These are phyloP conservation scores for Metschnikowia baotianmanensis DNA, from an alignment of 805 yeast species.

Conservation along the genomic window DNA sequence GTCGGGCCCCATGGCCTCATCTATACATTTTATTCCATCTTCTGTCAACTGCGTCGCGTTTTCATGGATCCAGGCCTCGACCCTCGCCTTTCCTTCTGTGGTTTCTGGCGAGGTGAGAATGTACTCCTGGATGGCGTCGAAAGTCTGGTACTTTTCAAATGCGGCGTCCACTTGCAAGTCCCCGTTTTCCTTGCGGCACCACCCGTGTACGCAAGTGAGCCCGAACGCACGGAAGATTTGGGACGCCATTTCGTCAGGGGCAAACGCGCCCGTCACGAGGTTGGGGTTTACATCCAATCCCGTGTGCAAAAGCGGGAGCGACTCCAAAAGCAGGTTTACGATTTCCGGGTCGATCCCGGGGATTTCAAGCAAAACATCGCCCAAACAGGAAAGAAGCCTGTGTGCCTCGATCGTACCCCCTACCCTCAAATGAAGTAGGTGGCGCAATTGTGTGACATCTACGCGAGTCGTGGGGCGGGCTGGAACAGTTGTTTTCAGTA, in stretches of 20 bases:
- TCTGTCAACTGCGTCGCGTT: slow-evolving; percentile 77
- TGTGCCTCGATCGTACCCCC: slow-evolving; percentile 22
- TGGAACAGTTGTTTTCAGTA: too few species aligned
- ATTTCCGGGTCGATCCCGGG: slow-evolving; percentile 11
- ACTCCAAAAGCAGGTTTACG: slow-evolving; percentile 42
- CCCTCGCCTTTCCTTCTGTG: slow-evolving; percentile 16
- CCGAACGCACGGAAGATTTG: slow-evolving; percentile 58
- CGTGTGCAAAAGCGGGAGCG: slow-evolving; percentile 61
- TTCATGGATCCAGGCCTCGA: slow-evolving; percentile 45
- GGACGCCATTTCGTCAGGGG: slow-evolving; percentile 48
- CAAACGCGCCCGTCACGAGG: slow-evolving; percentile 53
- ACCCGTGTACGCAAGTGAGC: slow-evolving; percentile 74
- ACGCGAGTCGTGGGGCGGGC: background rate
- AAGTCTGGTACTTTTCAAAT: slow-evolving; percentile 27
- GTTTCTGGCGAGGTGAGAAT: slow-evolving; percentile 32
- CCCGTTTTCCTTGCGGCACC: slow-evolving; percentile 45
- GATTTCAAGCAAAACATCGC: slow-evolving; percentile 37
- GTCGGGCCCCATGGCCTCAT: slow-evolving; percentile 45
- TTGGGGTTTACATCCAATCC: slow-evolving; percentile 75
- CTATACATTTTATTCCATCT: slow-evolving; percentile 55
- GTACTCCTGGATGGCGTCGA: slow-evolving; percentile 59
- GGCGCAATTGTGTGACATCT: slow-evolving; percentile 8
- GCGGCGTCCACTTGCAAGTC: slow-evolving; percentile 13
- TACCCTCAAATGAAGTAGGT: slow-evolving; percentile 5
- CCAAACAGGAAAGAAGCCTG: slow-evolving; percentile 48